Evolutionary conservation across 768 basidiomycete genomes (phyloP).

Genomic region (Thelephora aurantiotincta): DNA sequence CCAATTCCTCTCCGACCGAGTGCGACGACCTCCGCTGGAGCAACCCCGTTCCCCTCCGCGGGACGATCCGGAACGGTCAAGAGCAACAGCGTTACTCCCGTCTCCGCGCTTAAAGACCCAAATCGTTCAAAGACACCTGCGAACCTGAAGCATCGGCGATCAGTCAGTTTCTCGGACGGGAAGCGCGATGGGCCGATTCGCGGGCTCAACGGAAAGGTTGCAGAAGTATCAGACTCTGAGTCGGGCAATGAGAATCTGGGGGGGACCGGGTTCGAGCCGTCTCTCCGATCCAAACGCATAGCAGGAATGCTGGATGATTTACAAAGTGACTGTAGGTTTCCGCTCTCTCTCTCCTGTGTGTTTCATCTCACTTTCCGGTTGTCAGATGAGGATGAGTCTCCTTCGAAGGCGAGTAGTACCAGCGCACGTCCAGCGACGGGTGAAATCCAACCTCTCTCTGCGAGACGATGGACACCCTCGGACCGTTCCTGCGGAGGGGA

Average conservation of each 20-base stretch:
- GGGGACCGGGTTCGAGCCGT: slow-evolving; percentile 26
- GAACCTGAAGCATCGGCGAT: slow-evolving; percentile 45
- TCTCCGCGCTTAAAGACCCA: slow-evolving; percentile 41
- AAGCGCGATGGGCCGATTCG: slow-evolving; percentile 79
- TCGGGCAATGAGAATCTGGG: slow-evolving; percentile 7
- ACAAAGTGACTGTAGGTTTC: slow-evolving; percentile 46
- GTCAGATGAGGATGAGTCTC: slow-evolving; percentile 31
- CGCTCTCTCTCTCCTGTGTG: slow-evolving; percentile 1
- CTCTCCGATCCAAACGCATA: slow-evolving; percentile 68
- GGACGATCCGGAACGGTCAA: slow-evolving; percentile 24
- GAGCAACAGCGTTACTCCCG: slow-evolving; percentile 35
- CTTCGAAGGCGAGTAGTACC: slow-evolving; percentile 37
- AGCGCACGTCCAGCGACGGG: slow-evolving; percentile 28
- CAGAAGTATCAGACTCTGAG: slow-evolving; percentile 12
- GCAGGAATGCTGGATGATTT: slow-evolving; percentile 66
- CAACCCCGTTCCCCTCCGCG: slow-evolving; percentile 19
- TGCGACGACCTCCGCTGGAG: slow-evolving; percentile 2
- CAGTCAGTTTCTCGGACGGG: slow-evolving; percentile 96
- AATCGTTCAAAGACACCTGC: slow-evolving; percentile 41
- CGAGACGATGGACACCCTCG: slow-evolving; percentile 20
- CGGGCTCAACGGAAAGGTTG: slow-evolving; percentile 28
- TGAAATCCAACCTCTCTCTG: slow-evolving; percentile 31
- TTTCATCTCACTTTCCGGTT: slow-evolving; percentile 1
- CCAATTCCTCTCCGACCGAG: slow-evolving; percentile 7
- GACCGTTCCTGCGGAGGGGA: slow-evolving; percentile 1